These are phyloP conservation scores for Leccinum angustisporum DNA, from an alignment of 1,284 basidiomycete genomes.

Conservation along the genomic window DNA sequence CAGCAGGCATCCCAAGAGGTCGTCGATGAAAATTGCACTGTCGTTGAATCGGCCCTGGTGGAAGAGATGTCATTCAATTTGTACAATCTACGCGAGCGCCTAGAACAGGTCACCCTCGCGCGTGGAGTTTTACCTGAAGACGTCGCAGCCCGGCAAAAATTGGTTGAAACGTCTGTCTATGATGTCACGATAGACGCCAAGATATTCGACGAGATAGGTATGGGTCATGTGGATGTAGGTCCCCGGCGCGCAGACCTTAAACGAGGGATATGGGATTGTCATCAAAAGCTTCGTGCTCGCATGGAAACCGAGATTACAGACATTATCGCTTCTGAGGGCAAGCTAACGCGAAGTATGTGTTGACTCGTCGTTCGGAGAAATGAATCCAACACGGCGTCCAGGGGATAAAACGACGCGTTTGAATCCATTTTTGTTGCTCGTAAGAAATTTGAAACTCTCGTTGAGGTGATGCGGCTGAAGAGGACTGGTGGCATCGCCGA, in stretches of 20 bases:
- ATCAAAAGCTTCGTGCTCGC: constrained; percentile 57
- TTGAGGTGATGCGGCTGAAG: constrained; percentile 84
- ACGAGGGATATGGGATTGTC: constrained; percentile 89
- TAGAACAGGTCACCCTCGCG: constrained; percentile 61
- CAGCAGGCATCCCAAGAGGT: constrained; percentile 21
- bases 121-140: constrained; percentile 66
- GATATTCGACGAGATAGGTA: constrained; percentile 57
- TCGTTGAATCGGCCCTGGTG: constrained; percentile 19
- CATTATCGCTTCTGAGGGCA: constrained; percentile 45
- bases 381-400: constrained; percentile 1
- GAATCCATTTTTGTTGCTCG: constrained; percentile 71
- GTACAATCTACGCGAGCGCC: constrained; percentile 63
- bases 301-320: constrained; percentile 58
- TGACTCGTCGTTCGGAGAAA: neutral
- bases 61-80: constrained; percentile 71
- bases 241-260: constrained; percentile 62
- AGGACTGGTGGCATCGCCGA: constrained; percentile 76
- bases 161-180: constrained; percentile 83
- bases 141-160: constrained; percentile 72
- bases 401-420: constrained; percentile 27
- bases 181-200: constrained; percentile 78
- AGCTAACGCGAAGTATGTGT: constrained; percentile 24
- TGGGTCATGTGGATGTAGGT: constrained; percentile 47
- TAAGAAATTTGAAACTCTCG: constrained; percentile 77
- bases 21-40: constrained; percentile 22